Evolutionary conservation across 2,329 filamentous ascomycete species (phyloP), one percentile per base, ranked within the genome.

Genomic region (Sporothrix mexicana): DNA sequence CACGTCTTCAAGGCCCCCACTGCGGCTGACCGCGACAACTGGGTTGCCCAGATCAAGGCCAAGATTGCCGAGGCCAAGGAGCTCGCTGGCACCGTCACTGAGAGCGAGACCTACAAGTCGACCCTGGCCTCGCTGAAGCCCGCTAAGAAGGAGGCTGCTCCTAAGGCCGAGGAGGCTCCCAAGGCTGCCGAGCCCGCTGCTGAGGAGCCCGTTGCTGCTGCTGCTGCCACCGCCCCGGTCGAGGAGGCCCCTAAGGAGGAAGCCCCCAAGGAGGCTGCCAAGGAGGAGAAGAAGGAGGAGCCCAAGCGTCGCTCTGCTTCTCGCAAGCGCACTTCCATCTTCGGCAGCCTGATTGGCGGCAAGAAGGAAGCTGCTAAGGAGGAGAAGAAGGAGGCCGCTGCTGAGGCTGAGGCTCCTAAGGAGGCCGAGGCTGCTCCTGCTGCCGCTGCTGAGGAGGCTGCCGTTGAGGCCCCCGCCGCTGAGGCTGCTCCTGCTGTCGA

Each of bases 21-120:
- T 79, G 79, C 88, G 67, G 85, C 89, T 74, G 94, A 98, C 85
- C 94, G 95, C 80, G 94, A 97, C 83, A 93, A 92, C 88, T 98
- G 96, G 96, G 89, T 97, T 79, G 85, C 90, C 75, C 92, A 95
- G 79, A 82, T 97, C 78, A 94, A 96, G 88, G 84, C 88, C 79
- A 93, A 95, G 87, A 88, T 93, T 70, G 88, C 90, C 69, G 94
- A 97, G 85, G 95, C 94, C 79, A 97, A 96, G 88, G 91, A 92
- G 78, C 85, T 93, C 73, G 91, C 91, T 79, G 86, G 92, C 76
- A 87, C 87, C 72, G 88, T 98, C 78, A 88, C 89, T 76, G 90
- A 91, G 83, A 91, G 90, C 78, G 94, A 97, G 83, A 88, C 89
- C 74, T 99, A 97, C 91, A 98, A 97, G 90, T 87, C 88, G 78